These are phyloP conservation scores for Rhizopogon vesiculosus DNA, from an alignment of 768 basidiomycete species.

Conservation along the genomic window DNA sequence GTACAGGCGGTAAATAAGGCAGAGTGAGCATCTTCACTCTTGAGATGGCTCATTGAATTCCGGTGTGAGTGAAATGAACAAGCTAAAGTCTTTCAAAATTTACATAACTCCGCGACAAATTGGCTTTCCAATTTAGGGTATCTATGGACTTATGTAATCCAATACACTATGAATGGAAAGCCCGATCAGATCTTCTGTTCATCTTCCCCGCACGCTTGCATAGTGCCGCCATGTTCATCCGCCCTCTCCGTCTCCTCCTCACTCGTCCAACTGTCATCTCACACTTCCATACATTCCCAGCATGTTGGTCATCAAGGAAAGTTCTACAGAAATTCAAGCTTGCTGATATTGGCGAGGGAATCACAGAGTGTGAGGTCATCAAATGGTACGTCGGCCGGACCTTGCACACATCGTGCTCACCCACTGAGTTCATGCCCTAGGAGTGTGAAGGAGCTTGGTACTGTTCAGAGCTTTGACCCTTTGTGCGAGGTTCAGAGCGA, in stretches of 20 bases:
- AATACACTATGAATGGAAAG: not conserved
- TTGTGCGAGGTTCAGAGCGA: slow-evolving; percentile 87
- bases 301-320: slow-evolving; percentile 28
- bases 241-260: slow-evolving; percentile 16
- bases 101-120: too few relatives aligned
- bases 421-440: slow-evolving; percentile 29
- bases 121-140: too few relatives aligned
- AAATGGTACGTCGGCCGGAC: slow-evolving; percentile 60
- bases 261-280: slow-evolving; percentile 24
- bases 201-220: not conserved
- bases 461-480: slow-evolving; percentile 60
- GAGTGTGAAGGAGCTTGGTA: slow-evolving; percentile 51
- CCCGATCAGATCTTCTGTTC: slow-evolving; percentile 4
- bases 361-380: slow-evolving; percentile 87
- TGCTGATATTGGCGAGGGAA: slow-evolving; percentile 87
- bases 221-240: slow-evolving; percentile 1
- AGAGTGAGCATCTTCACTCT: too few relatives aligned
- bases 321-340: slow-evolving; percentile 64
- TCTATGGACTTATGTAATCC: not conserved
- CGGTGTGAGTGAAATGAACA: too few relatives aligned
- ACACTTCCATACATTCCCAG: slow-evolving; percentile 32
- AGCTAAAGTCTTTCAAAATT: not conserved
- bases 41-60: too few relatives aligned
- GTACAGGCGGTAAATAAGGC: too few relatives aligned
- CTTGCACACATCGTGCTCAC: slow-evolving; percentile 5